Evolutionary conservation across 495 filamentous ascomycete species (phyloP).

Genomic region (Apiosordaria backusii): DNA sequence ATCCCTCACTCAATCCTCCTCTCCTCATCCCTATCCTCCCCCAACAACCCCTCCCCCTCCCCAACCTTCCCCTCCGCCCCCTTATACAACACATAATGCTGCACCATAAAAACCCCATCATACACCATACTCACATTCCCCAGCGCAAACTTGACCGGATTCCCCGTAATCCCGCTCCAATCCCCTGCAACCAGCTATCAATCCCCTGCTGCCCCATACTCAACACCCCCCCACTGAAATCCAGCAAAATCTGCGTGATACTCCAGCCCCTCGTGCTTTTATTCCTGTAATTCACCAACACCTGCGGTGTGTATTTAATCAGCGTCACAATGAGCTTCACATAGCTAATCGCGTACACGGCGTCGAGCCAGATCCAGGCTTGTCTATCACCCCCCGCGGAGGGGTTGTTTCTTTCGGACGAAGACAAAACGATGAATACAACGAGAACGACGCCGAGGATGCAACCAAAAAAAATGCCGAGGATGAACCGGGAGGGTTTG

Average conservation of each 20-base stretch:
- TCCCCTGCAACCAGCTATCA: slow-evolving; percentile 80
- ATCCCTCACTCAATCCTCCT: not conserved
- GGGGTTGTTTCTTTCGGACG: slow-evolving; percentile 45
- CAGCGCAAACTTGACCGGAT: slow-evolving; percentile 84
- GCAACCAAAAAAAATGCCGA: slow-evolving; percentile 64
- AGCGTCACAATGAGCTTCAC: slow-evolving; percentile 86
- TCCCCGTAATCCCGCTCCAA: slow-evolving; percentile 87
- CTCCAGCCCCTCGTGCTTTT: slow-evolving; percentile 84
- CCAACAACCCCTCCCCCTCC: slow-evolving; percentile 39
- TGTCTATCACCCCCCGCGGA: slow-evolving; percentile 16
- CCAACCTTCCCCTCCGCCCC: slow-evolving; percentile 26
- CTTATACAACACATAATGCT: slow-evolving; percentile 81
- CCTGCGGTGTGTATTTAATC: slow-evolving; percentile 90
- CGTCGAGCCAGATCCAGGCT: slow-evolving; percentile 47
- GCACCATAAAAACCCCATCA: slow-evolving; percentile 76
- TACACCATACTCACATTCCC: slow-evolving; percentile 83
- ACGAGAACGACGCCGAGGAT: slow-evolving; percentile 55
- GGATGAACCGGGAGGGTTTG: slow-evolving; percentile 60
- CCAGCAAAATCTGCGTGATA: slow-evolving; percentile 81
- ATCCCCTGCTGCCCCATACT: slow-evolving; percentile 77
- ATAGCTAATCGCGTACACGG: slow-evolving; percentile 74
- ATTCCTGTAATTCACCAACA: slow-evolving; percentile 73
- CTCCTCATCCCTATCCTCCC: slow-evolving; percentile 31
- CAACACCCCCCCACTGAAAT: slow-evolving; percentile 75
- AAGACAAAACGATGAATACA: slow-evolving; percentile 53